Percentiles rank a stretch among this genome's conserved stretches.
Evolutionary conservation across 2,329 filamentous ascomycete species (phyloP).

Genomic region (Chaetothyriales sp.): DNA sequence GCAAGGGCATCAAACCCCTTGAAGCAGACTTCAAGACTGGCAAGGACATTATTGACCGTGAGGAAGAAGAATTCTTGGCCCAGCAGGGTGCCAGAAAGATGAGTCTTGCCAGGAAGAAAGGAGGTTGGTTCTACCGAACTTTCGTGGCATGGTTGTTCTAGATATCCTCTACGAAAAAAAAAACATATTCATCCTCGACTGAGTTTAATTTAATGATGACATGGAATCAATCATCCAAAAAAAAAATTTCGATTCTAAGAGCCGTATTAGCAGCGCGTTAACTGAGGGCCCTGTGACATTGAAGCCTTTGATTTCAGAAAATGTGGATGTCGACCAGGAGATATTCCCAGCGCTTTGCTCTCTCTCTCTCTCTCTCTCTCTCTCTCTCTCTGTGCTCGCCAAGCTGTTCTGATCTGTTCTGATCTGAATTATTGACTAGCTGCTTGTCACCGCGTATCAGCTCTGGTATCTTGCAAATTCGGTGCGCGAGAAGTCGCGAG

Average conservation of each 20-base stretch:
- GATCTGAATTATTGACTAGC: too few species aligned
- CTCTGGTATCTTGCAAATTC: background rate
- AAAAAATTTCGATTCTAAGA: too few species aligned
- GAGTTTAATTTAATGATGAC: background rate
- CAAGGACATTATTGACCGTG: constrained; percentile 57
- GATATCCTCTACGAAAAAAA: constrained; percentile 3
- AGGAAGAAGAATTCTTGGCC: constrained; percentile 55
- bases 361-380: too few species aligned
- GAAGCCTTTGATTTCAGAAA: too few species aligned
- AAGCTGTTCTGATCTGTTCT: too few species aligned
- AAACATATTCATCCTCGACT: background rate
- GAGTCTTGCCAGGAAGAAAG: constrained; percentile 26
- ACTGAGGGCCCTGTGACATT: too few species aligned
- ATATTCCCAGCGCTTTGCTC: too few species aligned
- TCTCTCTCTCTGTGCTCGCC: too few species aligned
- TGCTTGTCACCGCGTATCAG: background rate
- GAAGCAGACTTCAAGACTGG: constrained; percentile 56
- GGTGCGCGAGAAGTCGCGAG: background rate
- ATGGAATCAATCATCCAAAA: background rate
- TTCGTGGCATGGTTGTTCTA: constrained; percentile 50
- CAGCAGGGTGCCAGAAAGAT: constrained; percentile 28
- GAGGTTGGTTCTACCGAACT: constrained; percentile 40
- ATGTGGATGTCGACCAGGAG: too few species aligned
- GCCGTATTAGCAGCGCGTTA: too few species aligned
- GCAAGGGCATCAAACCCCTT: constrained; percentile 39